These are phyloP conservation scores for Durotheca rogersii DNA, from an alignment of 495 filamentous ascomycete species.

Conservation along the genomic window DNA sequence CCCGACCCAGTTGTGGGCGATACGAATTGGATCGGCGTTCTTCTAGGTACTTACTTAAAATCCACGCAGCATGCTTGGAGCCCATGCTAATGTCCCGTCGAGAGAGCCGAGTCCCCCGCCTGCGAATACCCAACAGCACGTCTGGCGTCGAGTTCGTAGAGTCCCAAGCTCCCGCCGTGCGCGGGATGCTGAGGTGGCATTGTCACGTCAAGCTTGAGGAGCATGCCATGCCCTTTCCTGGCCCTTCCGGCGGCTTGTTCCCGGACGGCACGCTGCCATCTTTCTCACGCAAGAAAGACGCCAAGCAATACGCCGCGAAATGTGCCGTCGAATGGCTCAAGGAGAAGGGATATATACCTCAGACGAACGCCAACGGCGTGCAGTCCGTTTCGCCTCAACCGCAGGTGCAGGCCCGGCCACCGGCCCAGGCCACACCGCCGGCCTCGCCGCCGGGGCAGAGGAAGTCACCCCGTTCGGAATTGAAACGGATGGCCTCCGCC, in stretches of 20 bases:
- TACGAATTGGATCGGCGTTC: constrained; percentile 41
- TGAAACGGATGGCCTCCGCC: constrained; percentile 12
- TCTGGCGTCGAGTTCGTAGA: constrained; percentile 13
- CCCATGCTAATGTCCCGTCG: constrained; percentile 6
- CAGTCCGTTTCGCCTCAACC: constrained; percentile 5
- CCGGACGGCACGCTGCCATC: constrained; percentile 12
- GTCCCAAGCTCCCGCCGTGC: constrained; percentile 4
- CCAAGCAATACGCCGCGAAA: constrained; percentile 48
- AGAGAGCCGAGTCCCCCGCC: constrained; percentile 27
- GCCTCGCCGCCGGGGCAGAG: constrained; percentile 21
- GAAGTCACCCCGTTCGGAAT: constrained; percentile 1
- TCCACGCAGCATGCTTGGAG: not conserved
- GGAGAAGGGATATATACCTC: constrained; percentile 26
- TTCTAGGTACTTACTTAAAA: constrained; percentile 35
- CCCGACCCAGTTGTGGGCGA: constrained; percentile 32
- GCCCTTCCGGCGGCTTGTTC: constrained; percentile 21
- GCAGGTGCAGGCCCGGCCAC: no score
- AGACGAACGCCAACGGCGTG: constrained; percentile 5
- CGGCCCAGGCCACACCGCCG: constrained; percentile 2
- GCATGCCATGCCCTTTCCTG: constrained; percentile 31
- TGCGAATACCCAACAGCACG: constrained; percentile 3
- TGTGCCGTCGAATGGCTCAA: constrained; percentile 44
- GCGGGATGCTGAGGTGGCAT: constrained; percentile 18
- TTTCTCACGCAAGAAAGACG: constrained; percentile 46
- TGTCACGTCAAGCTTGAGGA: constrained; percentile 25